Base-by-base conservation (phyloP, 164 flowering plant species). In the Euptelea pleiosperma region DNA sequence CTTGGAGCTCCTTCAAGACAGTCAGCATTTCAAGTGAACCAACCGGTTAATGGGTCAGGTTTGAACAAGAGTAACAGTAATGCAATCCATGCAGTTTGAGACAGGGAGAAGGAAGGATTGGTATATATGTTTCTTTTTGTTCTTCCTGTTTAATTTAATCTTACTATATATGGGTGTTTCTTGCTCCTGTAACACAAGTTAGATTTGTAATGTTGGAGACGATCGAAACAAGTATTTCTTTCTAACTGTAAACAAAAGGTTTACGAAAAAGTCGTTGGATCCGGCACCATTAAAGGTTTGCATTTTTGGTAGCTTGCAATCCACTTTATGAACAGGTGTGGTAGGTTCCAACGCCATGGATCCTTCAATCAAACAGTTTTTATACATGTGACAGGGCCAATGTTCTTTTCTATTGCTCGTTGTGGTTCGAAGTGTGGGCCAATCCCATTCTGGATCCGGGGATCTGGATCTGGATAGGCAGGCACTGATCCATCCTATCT, bases 1-100 rank as follows among this genome's bases (percentile, higher is more conserved):
- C 54, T 81, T 2, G 88, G 83, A 7, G 70, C 79, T 55, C 81
- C 87, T 9, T 80, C 93, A 25, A 66, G 92, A 66, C 92, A 78
- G 52, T 90, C 97, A 0, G 97, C 95, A 2, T 90, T 87, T 66
- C 91, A 86, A 62, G 73, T 79, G 8, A 90, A 73, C 57, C 70
- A 80, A 47, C 69, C 86, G 0, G 77, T 47, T 7, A 48, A 55
- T 63, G 60, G 63, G 0, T 55, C 94, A 15, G 77, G 71, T 18
- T 40, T 83, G 47, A 74, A 59, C 52, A 66, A 75, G 51, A 77
- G 73, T 31, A 65, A 73, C 29, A 57, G 50, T 28, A 75, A 71
- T 58, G 66, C 69, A 33, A 79, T 81, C 55, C 82, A 75, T 63
- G 93, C 93, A 26, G 70, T 74, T 34, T 87, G 73, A 73, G 16